Percentiles rank a stretch among this genome's conserved stretches.
Evolutionary conservation across 2,329 filamentous ascomycete species (phyloP).

Genomic region (Colletotrichum phormii): DNA sequence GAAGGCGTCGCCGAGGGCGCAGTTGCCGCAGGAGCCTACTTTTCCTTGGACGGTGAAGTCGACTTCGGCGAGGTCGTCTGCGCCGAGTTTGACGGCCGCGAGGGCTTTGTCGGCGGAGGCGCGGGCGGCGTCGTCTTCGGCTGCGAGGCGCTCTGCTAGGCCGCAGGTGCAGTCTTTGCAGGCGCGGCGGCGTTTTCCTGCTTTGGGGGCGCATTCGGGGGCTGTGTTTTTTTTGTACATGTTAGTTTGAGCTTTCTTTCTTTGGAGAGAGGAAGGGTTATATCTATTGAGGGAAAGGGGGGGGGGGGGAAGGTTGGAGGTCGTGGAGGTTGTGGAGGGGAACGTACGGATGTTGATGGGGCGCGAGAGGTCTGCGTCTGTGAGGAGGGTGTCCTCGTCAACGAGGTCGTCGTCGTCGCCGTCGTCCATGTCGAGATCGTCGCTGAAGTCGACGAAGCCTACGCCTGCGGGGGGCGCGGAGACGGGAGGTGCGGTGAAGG

Average conservation of each 20-base stretch:
- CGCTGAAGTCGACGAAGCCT: conserved; percentile 75
- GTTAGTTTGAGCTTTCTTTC: conserved; percentile 40
- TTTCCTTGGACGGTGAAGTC: conserved; percentile 99
- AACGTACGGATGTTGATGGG: conserved; percentile 84
- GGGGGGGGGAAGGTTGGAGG: too few species aligned
- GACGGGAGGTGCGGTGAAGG: conserved; percentile 55
- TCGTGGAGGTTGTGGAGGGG: too few species aligned
- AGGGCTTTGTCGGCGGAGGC: conserved; percentile 75
- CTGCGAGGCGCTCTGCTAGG: conserved; percentile 75
- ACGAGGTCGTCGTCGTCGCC: conserved; percentile 89
- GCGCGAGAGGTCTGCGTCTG: conserved; percentile 83
- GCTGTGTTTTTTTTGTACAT: conserved; percentile 58
- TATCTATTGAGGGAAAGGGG: conserved; percentile 15
- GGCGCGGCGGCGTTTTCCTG: conserved; percentile 82
- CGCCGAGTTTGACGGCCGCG: conserved; percentile 73
- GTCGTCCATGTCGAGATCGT: conserved; percentile 63
- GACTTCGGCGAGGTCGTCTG: conserved; percentile 86
- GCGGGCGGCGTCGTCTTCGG: conserved; percentile 70
- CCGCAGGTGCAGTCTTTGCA: conserved; percentile 95
- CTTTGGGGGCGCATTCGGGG: conserved; percentile 86
- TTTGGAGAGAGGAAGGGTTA: too few species aligned
- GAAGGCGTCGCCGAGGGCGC: conserved; percentile 91
- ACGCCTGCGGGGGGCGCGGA: conserved; percentile 63
- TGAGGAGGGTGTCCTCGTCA: conserved; percentile 89
- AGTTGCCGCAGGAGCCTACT: conserved; percentile 94